Conservation (phyloP, 805 yeast genomes). For the Grigorovia jiainica region DNA sequence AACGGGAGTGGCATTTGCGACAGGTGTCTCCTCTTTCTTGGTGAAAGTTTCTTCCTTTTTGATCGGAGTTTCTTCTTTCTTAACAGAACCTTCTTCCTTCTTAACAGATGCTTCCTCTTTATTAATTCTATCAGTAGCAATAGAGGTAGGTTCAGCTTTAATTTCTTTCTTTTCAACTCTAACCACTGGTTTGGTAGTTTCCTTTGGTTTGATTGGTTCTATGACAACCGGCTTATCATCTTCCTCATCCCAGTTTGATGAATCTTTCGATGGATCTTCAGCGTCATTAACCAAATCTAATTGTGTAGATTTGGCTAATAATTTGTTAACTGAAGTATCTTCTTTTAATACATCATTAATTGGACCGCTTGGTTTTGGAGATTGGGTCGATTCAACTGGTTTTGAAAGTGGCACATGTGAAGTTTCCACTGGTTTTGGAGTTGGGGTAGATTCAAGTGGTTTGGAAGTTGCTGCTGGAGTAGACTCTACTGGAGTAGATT, state of each 20-base stretch:
- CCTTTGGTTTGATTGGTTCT: neutral
- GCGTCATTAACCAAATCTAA: constrained; percentile 25
- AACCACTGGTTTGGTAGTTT: constrained; percentile 1
- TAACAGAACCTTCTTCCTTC: constrained; percentile 8
- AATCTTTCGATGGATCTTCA: constrained; percentile 28
- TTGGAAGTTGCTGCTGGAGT: constrained; percentile 9
- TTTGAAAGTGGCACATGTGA: constrained; percentile 8
- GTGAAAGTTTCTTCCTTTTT: constrained; percentile 4
- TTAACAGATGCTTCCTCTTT: too few relatives aligned
- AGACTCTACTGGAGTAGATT: constrained; percentile 15
- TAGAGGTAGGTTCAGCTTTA: constrained; percentile 10
- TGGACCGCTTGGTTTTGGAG: constrained; percentile 11
- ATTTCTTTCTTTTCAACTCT: constrained; percentile 6
- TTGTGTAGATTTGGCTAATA: constrained; percentile 22
- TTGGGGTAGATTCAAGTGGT: constrained; percentile 6
- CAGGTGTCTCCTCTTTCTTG: constrained; percentile 8
- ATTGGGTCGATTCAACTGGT: constrained; percentile 6
- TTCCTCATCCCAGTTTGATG: constrained; percentile 28
- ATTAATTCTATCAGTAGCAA: constrained; percentile 5
- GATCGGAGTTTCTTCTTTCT: constrained; percentile 7
- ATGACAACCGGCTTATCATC: constrained; percentile 16
- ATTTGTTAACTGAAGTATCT: constrained; percentile 22
- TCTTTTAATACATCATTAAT: constrained; percentile 17
- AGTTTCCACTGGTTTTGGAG: constrained; percentile 18
- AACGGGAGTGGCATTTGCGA: constrained; percentile 8